Percentiles rank a stretch among this genome's conserved stretches.
These are phyloP conservation scores for Carex kokanica DNA, from an alignment of 176 grass and related monocot genomes.

Conservation along the genomic window DNA sequence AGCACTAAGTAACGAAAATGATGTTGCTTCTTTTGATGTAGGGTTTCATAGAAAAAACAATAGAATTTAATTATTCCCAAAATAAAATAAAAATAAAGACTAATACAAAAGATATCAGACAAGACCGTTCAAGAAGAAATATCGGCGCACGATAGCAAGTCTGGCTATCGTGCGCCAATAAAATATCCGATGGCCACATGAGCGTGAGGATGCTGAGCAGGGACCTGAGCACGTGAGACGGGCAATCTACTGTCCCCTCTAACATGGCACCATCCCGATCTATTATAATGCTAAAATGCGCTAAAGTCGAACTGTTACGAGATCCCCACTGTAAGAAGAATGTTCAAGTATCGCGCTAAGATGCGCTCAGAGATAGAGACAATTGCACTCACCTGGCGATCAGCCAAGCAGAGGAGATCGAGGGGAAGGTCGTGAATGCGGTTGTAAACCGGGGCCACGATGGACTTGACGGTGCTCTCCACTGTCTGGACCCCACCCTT, in stretches of 20 bases:
- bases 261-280: neutral
- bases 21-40: neutral
- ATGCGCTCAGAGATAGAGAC: neutral
- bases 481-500: constrained; percentile 52
- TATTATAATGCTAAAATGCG: neutral
- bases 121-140: neutral
- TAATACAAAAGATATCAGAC: neutral
- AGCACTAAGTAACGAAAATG: neutral
- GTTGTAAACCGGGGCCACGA: constrained; percentile 47
- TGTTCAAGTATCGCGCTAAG: neutral
- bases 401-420: constrained; percentile 62
- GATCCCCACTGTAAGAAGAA: neutral
- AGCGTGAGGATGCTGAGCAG: neutral
- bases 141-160: neutral
- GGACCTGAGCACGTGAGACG: neutral
- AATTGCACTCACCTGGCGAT: constrained; percentile 48
- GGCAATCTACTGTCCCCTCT: neutral
- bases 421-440: constrained; percentile 50
- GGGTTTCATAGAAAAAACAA: neutral
- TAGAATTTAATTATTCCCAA: neutral
- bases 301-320: neutral
- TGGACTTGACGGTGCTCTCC: constrained; percentile 52
- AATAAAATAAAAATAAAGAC: neutral
- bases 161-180: neutral
- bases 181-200: neutral